Base-by-base conservation (phyloP, 176 grass and related monocot genomes). In the Musa beccarii region DNA sequence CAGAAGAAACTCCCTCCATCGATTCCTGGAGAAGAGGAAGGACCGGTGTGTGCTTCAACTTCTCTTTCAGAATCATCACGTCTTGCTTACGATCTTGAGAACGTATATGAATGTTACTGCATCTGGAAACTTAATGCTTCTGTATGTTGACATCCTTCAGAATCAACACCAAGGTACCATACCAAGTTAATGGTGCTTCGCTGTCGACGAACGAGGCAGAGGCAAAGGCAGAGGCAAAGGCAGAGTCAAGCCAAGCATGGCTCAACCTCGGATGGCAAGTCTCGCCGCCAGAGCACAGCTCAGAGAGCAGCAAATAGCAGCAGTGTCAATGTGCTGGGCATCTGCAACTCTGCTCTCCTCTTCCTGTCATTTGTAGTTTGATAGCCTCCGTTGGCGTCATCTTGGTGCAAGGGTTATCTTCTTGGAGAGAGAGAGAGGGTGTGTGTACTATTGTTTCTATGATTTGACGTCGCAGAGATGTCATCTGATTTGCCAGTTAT, bases 21-120 rank as follows among this genome's bases (percentile, higher is more conserved):
- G 74, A 21, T 76, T 76, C 74, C 74, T 76, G 1, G 74, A 76
- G 74, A 76, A 76, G 56, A 76, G 74, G 29, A 76, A 76, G 57
- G 74, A 76, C 29, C 54, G 74, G 74, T 62, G 17, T 22, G 67
- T 69, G 26, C 10, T 50, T 50, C 22, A 23, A 72, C 22, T 21
- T 61, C 2, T 61, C 1, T 4, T 20, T 61, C 11, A 4, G 12
- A 57, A 57, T 59, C 12, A 59, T 59, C n/a, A 61, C 14, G n/a
- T 13, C 14, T 25, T 52, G 49, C 51, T 24, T 15, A 5, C 13
- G 10, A 51, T 52, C 69, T 22, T 51, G 67, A 71, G 34, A n/a
- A 23, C 2, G 16, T 51, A 71, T 51, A 1, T 20, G 34, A 1
- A 11, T 19, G 68, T 51, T 19, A 21, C 3, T 49, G 11, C 14